These are phyloP conservation scores for Zanthoxylum bungeanum DNA, from an alignment of 345 rosid species.

Conservation along the genomic window DNA sequence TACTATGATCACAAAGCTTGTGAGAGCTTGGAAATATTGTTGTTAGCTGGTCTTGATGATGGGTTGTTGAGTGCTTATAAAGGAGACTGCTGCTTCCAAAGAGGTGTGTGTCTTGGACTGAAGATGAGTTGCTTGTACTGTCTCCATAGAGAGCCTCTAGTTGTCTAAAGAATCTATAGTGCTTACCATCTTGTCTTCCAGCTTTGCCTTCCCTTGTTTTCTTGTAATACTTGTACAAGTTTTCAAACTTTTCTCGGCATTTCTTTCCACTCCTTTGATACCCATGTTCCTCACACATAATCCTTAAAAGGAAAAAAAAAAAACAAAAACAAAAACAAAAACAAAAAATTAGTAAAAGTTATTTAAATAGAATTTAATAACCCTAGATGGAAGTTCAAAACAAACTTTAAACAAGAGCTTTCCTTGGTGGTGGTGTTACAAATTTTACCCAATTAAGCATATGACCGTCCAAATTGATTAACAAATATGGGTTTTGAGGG, in stretches of 20 bases:
- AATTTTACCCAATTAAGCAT: constrained; percentile 17
- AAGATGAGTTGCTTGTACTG: constrained; percentile 36
- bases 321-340: background rate
- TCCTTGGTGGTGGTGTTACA: constrained; percentile 1
- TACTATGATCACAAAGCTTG: constrained; percentile 62
- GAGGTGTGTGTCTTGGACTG: constrained; percentile 49
- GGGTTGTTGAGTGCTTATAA: constrained; percentile 32
- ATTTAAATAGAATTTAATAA: background rate
- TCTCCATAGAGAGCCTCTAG: constrained; percentile 96
- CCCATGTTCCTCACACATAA: constrained; percentile 92
- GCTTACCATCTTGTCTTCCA: constrained; percentile 97
- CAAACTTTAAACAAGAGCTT: too few species aligned
- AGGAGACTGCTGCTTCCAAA: constrained; percentile 27
- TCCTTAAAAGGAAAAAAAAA: constrained; percentile 34
- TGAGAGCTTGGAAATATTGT: too few species aligned
- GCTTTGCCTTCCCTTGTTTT: constrained; percentile 98
- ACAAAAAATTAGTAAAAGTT: too few species aligned
- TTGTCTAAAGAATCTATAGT: constrained; percentile 90
- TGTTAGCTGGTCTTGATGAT: constrained; percentile 6
- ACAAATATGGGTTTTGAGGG: constrained; percentile 17
- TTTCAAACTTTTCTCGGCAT: constrained; percentile 97
- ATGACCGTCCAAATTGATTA: constrained; percentile 18
- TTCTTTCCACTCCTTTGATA: constrained; percentile 95
- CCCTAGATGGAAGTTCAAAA: constrained; percentile 35
- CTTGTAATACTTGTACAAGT: constrained; percentile 94